Base-by-base conservation (phyloP, 1,284 basidiomycete species). In the Ganoderma sinense region DNA sequence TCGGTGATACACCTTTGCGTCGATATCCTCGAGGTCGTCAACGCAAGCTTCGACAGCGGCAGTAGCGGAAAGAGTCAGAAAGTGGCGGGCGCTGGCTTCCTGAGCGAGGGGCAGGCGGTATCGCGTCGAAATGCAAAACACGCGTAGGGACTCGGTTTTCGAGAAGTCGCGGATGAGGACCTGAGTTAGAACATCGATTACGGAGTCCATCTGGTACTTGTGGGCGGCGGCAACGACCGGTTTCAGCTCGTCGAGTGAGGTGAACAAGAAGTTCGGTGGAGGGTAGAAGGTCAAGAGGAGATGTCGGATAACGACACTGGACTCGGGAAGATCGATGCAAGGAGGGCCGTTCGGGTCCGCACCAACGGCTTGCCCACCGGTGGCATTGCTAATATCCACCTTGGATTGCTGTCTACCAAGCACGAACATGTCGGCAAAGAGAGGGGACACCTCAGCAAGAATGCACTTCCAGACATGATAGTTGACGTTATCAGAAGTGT, bases 41-140 rank as follows among this genome's bases (percentile, higher is more conserved):
- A 39, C 36, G 3, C n/a, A 26, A 14, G 26, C 36, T 39, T 59
- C 36, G 36, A 36, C 53, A 14, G 31, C 39, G 16, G 36, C 63
- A 4, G n/a, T 14, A 20, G 29, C 14, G 39, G 63, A 31, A 20
- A 26, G 36, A 26, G n/a, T 36, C n/a, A 64, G 39, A 23, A 29
- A 56, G 14, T 14, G 0, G 39, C 36, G 53, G 7, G 40, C 56
- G 2, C 40, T 26, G 7, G 56, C 33, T 48, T 45, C n/a, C 36
- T 43, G 41, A 4, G 40, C 60, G 11, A 39, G 41, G 2, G 43
- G 31, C 33, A 67, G n/a, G 48, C 51, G 31, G 26, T 36, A 51
- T 0, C 18, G 48, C 23, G 76, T 68, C 2, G 81, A 79, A 56
- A 84, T 75, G 14, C 78, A 78, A 62, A 80, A 82, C 4, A 80